These are phyloP conservation scores for Ascochyta fabae DNA, from an alignment of 2,329 filamentous ascomycete species.

Conservation along the genomic window DNA sequence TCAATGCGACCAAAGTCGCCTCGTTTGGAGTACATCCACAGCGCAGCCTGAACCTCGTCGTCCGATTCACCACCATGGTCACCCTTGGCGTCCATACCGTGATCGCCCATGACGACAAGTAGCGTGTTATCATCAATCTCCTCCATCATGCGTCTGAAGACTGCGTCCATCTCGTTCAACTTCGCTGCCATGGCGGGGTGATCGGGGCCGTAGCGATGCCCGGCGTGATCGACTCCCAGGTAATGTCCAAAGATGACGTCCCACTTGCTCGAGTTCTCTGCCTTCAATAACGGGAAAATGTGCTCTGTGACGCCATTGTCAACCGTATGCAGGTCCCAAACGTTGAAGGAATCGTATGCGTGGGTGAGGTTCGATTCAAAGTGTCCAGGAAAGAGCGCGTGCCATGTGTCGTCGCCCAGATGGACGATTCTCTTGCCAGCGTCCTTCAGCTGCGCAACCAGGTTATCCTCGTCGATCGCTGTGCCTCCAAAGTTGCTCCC, in stretches of 20 bases:
- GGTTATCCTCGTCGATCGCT: slow-evolving; percentile 91
- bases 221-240: slow-evolving; percentile 94
- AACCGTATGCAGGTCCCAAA: slow-evolving; percentile 96
- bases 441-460: slow-evolving; percentile 68
- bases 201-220: slow-evolving; percentile 92
- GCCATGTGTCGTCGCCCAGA: slow-evolving; percentile 98
- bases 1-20: slow-evolving; percentile 80
- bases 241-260: slow-evolving; percentile 95
- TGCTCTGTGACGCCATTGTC: slow-evolving; percentile 94
- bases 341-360: slow-evolving; percentile 96
- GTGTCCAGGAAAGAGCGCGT: slow-evolving; percentile 88
- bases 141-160: slow-evolving; percentile 74
- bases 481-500: slow-evolving; percentile 96
- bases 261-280: slow-evolving; percentile 73
- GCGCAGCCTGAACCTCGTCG: slow-evolving; percentile 89
- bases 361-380: slow-evolving; percentile 86
- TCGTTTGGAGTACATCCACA: slow-evolving; percentile 98
- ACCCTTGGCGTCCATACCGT: slow-evolving; percentile 96
- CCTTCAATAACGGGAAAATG: slow-evolving; percentile 79
- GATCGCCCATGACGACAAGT: slow-evolving; percentile 96
- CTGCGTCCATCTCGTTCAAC: slow-evolving; percentile 85
- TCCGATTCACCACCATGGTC: slow-evolving; percentile 99
- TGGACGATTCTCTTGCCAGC: slow-evolving; percentile 83
- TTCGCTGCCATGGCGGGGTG: slow-evolving; percentile 92
- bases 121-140: slow-evolving; percentile 84